A percentile compares a stretch with the other conserved stretches of the same genome.
Evolutionary conservation across 1,284 basidiomycete species (phyloP).

Genomic region (Malassezia equina): DNA sequence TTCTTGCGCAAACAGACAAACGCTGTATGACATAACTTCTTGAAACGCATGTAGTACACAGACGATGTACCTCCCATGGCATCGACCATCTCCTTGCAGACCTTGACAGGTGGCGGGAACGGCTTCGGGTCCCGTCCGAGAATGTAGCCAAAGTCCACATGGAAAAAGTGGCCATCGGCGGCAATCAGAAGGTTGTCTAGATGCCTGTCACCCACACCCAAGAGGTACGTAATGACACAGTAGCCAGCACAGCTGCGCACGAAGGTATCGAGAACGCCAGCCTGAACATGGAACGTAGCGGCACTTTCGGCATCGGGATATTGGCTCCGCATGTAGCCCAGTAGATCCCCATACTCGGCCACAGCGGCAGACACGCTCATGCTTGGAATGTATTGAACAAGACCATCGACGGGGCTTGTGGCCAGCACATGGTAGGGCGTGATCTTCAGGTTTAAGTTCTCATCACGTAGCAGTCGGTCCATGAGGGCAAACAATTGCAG

Average conservation of each 20-base stretch:
- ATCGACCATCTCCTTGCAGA: slow-evolving; percentile 99
- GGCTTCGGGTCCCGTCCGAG: slow-evolving; percentile 95
- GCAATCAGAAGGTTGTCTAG: slow-evolving; percentile 87
- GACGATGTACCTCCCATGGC: slow-evolving; percentile 72
- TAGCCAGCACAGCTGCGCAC: slow-evolving; percentile 95
- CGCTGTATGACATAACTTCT: slow-evolving; percentile 87
- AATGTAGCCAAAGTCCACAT: slow-evolving; percentile 96
- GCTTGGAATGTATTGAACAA: slow-evolving; percentile 91
- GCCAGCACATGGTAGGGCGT: slow-evolving; percentile 89
- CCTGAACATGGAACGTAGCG: slow-evolving; percentile 82
- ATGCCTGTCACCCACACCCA: slow-evolving; percentile 95
- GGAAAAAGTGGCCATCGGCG: slow-evolving; percentile 66
- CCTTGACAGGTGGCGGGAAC: slow-evolving; percentile 93
- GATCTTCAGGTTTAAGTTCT: slow-evolving; percentile 85
- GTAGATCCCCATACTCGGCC: slow-evolving; percentile 63
- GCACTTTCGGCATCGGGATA: slow-evolving; percentile 84
- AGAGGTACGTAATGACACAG: slow-evolving; percentile 90
- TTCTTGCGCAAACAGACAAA: slow-evolving; percentile 84
- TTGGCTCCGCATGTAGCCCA: slow-evolving; percentile 74
- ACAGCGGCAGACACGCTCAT: slow-evolving; percentile 88
- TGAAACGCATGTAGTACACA: slow-evolving; percentile 88
- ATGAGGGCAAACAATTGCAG: slow-evolving; percentile 95
- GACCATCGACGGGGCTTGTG: slow-evolving; percentile 81
- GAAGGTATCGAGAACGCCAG: slow-evolving; percentile 86
- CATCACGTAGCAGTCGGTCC: slow-evolving; percentile 84